phyloP scores from a whole-genome alignment of 148 eudicot genomes.

The Polygonum maritimum region DNA sequence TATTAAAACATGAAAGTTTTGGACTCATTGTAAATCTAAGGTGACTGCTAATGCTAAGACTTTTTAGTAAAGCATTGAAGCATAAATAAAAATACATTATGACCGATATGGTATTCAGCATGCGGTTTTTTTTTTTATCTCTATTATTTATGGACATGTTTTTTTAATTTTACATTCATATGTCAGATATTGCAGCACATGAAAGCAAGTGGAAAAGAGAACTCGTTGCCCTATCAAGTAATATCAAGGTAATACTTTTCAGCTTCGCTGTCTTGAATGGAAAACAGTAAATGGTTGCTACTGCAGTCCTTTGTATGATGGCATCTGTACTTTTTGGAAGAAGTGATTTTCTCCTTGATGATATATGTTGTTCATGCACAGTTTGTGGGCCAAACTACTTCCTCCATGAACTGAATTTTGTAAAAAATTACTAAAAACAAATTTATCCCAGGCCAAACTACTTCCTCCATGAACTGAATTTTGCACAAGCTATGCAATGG shows the following conservation, averaged over 20 bases:
- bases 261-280: neutral
- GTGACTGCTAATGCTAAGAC: neutral
- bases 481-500: neutral
- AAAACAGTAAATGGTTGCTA: neutral
- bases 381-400: neutral
- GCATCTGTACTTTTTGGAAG: neutral
- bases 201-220: conserved; percentile 92
- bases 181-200: conserved; percentile 85
- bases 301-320: neutral
- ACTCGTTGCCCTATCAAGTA: conserved; percentile 92
- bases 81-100: neutral
- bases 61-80: neutral
- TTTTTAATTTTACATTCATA: neutral
- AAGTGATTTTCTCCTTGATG: neutral
- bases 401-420: neutral
- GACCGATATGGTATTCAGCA: neutral
- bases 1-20: neutral
- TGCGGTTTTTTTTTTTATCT: neutral
- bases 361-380: neutral
- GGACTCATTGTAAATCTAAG: neutral
- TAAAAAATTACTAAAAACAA: neutral
- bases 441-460: neutral
- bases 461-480: too few species aligned
- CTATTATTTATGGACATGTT: neutral
- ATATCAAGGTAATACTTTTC: conserved; percentile 59